Evolutionary conservation across 331 rosid species (phyloP), one percentile per base, ranked within the genome.

Genomic region (Rosa hybrid): DNA sequence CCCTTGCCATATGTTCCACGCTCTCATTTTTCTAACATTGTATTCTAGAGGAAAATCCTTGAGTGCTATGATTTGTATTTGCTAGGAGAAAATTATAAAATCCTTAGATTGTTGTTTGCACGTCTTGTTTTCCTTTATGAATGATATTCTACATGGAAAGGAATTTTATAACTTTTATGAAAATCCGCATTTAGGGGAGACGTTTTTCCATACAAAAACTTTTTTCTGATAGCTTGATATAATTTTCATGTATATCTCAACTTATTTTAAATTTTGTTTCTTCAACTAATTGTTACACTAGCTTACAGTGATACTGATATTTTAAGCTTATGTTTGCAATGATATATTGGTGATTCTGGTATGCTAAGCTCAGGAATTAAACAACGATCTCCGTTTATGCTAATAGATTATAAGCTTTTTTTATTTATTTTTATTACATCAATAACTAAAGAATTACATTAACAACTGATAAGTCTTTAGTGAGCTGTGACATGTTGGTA

Each of bases 71-170:
- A 13, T 13, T 30, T 30, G 21, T 7, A 5, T 65, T 30, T 30
- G 71, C 10, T 6, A 6, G 71, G 48, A 67, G 11, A 34, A 16
- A 27, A 38, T 39, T 67, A 67, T 34, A 38, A 34, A 16, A 38
- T 30, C 4, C n/a, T 64, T 64, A 18, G 50, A 27, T 12, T 12
- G 63, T 77, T 46, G 80, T 77, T 64, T 77, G 80, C 63, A 77
- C 73, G 80, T 64, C 73, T 64, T 64, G 38, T 14, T 16, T 67
- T 5, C 18, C 44, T 12, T n/a, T 17, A 45, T 17, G 12, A 45
- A 76, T 25, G 48, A 46, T 18, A 45, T 30, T 62, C 34, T 63
- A 6, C 16, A 18, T 25, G 39, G 39, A 34, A 30, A 30, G 34
- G 34, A 30, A 30, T 30, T 30, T 30, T 30, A 30, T 30, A 30